These are phyloP conservation scores for Aspergillus sp. DNA, from an alignment of 2,329 filamentous ascomycete species.

Conservation along the genomic window DNA sequence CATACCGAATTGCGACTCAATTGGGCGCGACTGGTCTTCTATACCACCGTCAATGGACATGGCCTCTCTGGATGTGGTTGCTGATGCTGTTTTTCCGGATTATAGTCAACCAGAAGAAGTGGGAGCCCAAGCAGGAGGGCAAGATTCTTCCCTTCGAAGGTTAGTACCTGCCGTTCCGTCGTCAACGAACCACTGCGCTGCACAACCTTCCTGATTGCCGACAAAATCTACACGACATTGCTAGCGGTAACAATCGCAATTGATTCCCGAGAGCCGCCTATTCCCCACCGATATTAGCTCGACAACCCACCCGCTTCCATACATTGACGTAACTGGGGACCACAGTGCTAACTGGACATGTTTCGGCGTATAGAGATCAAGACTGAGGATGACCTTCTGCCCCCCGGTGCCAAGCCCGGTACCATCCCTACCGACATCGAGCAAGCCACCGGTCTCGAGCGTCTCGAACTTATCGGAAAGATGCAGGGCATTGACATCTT, in stretches of 20 bases:
- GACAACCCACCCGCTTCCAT: not conserved
- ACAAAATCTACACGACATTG: not conserved
- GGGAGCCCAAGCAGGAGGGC: conserved; percentile 45
- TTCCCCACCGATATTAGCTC: conserved; percentile 11
- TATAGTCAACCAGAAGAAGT: conserved; percentile 45
- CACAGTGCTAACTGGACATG: conserved; percentile 18
- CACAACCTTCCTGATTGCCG: conserved; percentile 1
- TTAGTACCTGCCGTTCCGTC: conserved; percentile 33
- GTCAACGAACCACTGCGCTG: conserved; percentile 20
- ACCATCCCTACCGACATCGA: conserved; percentile 92
- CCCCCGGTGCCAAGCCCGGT: conserved; percentile 79
- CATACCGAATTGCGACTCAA: conserved; percentile 26
- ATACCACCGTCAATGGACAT: not conserved
- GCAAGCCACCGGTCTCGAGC: conserved; percentile 95
- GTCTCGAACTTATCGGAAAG: conserved; percentile 98
- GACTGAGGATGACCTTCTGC: conserved; percentile 77
- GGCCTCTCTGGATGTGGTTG: conserved; percentile 2
- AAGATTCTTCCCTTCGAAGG: conserved; percentile 52
- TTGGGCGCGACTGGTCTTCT: conserved; percentile 20
- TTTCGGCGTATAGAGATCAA: conserved; percentile 71
- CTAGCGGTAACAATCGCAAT: conserved; percentile 8
- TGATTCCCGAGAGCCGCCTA: not conserved
- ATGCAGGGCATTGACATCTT: conserved; percentile 98
- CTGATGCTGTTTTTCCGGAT: conserved; percentile 31
- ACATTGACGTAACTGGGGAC: not conserved